phyloP scores from a whole-genome alignment of 345 rosid species.

The Brassica incana region DNA sequence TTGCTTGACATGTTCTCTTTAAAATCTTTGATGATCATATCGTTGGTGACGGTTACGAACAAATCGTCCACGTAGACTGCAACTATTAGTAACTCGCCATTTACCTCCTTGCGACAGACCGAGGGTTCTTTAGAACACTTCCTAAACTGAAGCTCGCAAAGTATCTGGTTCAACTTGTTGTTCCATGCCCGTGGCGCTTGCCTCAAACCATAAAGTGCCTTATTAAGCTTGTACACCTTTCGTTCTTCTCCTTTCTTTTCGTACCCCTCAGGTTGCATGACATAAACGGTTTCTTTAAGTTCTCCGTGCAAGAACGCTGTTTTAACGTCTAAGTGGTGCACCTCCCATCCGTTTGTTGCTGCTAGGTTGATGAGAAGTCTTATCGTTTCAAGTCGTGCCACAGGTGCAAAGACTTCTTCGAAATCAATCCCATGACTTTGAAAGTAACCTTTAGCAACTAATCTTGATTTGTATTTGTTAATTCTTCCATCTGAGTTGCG shows the following conservation, averaged over 20 bases:
- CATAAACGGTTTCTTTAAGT: neutral
- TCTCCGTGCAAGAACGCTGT: too few species aligned
- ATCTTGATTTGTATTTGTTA: too few species aligned
- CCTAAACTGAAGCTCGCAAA: rapidly evolving
- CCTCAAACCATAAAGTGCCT: neutral
- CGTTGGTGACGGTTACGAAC: neutral
- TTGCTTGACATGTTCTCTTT: neutral
- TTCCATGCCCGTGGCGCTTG: neutral
- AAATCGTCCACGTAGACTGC: neutral
- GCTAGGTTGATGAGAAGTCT: too few species aligned
- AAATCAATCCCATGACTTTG: too few species aligned
- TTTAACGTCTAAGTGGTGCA: too few species aligned
- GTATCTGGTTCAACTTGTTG: neutral
- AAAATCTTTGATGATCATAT: too few species aligned
- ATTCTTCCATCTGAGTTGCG: too few species aligned
- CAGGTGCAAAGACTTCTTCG: too few species aligned
- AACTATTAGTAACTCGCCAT: neutral
- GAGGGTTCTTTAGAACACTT: neutral
- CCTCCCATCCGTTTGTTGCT: too few species aligned
- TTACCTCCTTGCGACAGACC: neutral
- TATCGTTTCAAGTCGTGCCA: too few species aligned
- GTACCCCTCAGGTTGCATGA: neutral
- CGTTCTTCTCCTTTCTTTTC: neutral
- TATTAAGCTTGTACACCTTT: neutral
- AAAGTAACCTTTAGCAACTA: too few species aligned